These are phyloP conservation scores for Scedosporium boydii DNA, from an alignment of 2,329 filamentous ascomycete genomes.

Conservation along the genomic window DNA sequence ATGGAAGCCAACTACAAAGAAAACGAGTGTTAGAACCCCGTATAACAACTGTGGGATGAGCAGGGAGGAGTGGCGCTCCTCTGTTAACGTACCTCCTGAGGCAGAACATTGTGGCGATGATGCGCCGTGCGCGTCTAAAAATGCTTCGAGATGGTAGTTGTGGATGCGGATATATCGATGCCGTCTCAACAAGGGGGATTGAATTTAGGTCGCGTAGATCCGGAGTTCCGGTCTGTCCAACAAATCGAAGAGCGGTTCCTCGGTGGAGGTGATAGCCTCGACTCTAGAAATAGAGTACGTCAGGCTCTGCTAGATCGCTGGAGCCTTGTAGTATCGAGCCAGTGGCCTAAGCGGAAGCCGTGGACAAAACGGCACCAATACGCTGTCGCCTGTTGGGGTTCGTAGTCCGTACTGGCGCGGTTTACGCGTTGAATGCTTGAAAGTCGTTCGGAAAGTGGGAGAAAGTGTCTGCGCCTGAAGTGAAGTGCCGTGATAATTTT, in stretches of 20 bases:
- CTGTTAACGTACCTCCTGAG: slow-evolving; percentile 40
- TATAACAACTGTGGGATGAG: not conserved
- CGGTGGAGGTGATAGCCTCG: no score
- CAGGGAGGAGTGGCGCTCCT: not conserved
- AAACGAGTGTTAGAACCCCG: slow-evolving; percentile 8
- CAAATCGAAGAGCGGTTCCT: no score
- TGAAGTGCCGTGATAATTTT: slow-evolving; percentile 2
- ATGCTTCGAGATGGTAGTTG: not conserved
- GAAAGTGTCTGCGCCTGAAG: not conserved
- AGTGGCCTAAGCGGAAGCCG: no score
- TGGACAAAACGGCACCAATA: no score
- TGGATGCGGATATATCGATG: no score
- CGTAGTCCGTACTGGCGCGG: not conserved
- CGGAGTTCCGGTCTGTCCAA: not conserved
- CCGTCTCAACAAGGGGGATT: no score
- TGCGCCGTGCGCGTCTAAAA: not conserved
- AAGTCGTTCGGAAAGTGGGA: not conserved
- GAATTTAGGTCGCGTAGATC: not conserved
- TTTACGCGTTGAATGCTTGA: not conserved
- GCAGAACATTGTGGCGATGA: slow-evolving; percentile 44
- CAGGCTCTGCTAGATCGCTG: not conserved
- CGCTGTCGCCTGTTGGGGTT: no score
- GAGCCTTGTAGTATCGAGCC: no score
- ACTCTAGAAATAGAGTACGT: not conserved
- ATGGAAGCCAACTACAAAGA: slow-evolving; percentile 62